Percentiles rank a stretch among this genome's conserved stretches.
Conservation (phyloP, 2,329 filamentous ascomycete species). For the Alternaria atra region DNA sequence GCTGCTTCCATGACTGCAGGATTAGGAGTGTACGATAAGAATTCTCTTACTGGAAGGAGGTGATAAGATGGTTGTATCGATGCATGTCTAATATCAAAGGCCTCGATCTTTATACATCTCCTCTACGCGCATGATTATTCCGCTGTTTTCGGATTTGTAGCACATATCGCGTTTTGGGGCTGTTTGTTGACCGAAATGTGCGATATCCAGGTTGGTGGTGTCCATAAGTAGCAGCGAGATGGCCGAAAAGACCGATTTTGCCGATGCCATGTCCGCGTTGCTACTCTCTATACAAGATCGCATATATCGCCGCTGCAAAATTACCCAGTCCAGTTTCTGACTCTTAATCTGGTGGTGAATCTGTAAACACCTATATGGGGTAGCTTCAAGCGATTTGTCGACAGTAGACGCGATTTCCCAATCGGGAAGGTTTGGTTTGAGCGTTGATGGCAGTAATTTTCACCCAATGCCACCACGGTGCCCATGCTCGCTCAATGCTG, state of each 20-base stretch:
- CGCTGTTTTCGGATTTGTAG: neutral
- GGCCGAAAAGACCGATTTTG: neutral
- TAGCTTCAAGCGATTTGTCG: neutral
- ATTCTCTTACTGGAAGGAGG: neutral
- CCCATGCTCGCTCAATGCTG: neutral
- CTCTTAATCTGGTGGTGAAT: neutral
- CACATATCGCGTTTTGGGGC: neutral
- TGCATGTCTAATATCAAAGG: neutral
- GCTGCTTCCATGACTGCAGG: constrained; percentile 31
- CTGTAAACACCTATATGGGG: neutral
- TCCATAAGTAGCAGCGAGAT: neutral
- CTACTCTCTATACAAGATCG: neutral
- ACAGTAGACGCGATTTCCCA: neutral
- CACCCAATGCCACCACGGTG: neutral
- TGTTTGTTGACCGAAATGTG: neutral
- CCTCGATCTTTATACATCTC: neutral
- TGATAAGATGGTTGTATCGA: neutral
- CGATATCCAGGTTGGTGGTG: neutral
- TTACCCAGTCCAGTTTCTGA: no score
- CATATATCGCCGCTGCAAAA: neutral
- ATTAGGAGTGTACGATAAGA: neutral
- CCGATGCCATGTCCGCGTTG: neutral
- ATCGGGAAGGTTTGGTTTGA: constrained; percentile 3
- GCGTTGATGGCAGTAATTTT: constrained; percentile 5
- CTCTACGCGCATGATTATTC: neutral